phyloP scores from a whole-genome alignment of 2,329 filamentous ascomycete species.

The Pyrenophora teres region DNA sequence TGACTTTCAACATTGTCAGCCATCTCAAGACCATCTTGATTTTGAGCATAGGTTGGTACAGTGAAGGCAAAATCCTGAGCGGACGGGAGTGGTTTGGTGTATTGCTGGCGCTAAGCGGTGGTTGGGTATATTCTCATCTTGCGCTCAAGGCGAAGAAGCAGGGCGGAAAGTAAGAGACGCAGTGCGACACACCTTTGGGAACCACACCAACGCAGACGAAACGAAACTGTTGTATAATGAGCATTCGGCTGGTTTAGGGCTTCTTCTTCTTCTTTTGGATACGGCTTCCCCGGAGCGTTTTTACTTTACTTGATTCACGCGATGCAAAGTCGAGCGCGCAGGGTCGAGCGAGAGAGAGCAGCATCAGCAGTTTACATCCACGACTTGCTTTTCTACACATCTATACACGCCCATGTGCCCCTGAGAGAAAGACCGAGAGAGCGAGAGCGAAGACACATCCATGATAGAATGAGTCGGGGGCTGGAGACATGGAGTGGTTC shows the following conservation, averaged over 20 bases:
- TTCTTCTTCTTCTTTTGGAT: not conserved
- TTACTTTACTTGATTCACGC: not conserved
- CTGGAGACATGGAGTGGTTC: no score
- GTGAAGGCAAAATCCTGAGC: conserved; percentile 50
- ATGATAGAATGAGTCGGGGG: no score
- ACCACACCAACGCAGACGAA: not conserved
- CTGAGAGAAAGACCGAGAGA: no score
- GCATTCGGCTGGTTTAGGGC: not conserved
- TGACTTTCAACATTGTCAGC: conserved; percentile 49
- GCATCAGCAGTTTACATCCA: not conserved
- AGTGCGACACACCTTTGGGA: not conserved
- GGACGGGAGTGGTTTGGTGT: conserved; percentile 51
- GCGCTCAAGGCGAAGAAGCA: conserved; percentile 45
- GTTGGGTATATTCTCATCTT: conserved; percentile 53
- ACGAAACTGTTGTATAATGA: not conserved
- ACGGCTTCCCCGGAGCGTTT: not conserved
- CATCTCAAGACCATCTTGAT: conserved; percentile 56
- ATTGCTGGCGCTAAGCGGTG: conserved; percentile 51
- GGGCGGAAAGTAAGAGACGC: conserved; percentile 27
- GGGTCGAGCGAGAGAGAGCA: not conserved
- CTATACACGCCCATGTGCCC: no score
- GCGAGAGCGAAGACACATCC: no score
- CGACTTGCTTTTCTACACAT: no score
- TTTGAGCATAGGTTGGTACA: conserved; percentile 53
- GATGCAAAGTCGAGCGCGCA: not conserved